These are phyloP conservation scores for Capsicum pubescens DNA, from an alignment of 257 asterid genomes.

Conservation along the genomic window DNA sequence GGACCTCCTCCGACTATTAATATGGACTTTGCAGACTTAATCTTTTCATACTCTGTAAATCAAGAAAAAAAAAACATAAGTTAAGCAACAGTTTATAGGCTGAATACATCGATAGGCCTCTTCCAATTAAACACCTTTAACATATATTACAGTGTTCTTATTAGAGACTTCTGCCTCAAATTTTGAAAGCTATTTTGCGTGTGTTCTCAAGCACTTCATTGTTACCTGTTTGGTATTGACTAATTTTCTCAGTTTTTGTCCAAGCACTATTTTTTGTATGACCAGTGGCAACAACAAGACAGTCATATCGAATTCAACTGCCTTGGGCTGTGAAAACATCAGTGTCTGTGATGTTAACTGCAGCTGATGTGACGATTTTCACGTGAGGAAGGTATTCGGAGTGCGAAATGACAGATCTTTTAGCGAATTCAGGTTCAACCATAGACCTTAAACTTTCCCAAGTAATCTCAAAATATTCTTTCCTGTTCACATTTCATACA, in stretches of 20 bases:
- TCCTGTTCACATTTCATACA: not conserved
- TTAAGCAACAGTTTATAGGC: not conserved
- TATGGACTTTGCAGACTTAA: slow-evolving; percentile 62
- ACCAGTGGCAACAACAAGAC: slow-evolving; percentile 87
- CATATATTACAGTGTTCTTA: too few relatives aligned
- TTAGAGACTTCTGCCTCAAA: too few relatives aligned
- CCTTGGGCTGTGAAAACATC: slow-evolving; percentile 46
- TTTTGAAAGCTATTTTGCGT: too few relatives aligned
- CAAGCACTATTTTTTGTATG: slow-evolving; percentile 48
- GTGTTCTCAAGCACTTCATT: too few relatives aligned
- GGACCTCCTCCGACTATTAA: slow-evolving; percentile 94
- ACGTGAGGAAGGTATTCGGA: slow-evolving; percentile 45
- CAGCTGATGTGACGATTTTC: slow-evolving; percentile 57
- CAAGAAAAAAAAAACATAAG: not conserved
- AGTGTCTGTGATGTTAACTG: slow-evolving; percentile 35
- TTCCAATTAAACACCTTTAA: too few relatives aligned
- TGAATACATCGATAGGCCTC: too few relatives aligned
- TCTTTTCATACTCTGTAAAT: slow-evolving; percentile 69
- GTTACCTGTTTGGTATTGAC: slow-evolving; percentile 62
- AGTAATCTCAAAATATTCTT: slow-evolving; percentile 35
- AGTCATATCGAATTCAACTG: slow-evolving; percentile 57
- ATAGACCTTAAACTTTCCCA: slow-evolving; percentile 36
- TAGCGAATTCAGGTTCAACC: slow-evolving; percentile 30
- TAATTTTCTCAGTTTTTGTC: slow-evolving; percentile 61
- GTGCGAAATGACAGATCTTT: slow-evolving; percentile 32